These are phyloP conservation scores for Nothophoma quercina DNA, from an alignment of 2,329 filamentous ascomycete species.

Conservation along the genomic window DNA sequence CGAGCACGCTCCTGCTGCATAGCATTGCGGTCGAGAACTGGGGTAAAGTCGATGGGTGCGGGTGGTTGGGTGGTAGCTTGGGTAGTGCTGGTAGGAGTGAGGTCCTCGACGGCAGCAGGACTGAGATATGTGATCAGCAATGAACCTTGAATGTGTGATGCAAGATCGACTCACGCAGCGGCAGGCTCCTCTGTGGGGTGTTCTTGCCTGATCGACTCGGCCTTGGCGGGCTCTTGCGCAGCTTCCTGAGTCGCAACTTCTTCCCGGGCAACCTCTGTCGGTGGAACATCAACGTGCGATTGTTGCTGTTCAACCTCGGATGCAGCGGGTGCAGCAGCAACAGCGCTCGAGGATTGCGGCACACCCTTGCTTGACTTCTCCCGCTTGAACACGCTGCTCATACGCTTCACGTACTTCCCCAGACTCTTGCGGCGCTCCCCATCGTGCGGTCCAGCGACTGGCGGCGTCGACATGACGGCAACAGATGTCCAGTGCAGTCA, in stretches of 20 bases:
- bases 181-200: not conserved
- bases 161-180: conserved; percentile 10
- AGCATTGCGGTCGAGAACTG: conserved; percentile 40
- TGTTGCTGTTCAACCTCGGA: conserved; percentile 9
- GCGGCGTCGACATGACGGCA: conserved; percentile 40
- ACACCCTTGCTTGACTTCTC: conserved; percentile 37
- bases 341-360: not conserved
- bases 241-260: conserved; percentile 4
- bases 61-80: conserved; percentile 6
- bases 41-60: conserved; percentile 5
- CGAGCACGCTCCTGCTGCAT: conserved; percentile 51
- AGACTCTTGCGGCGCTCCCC: conserved; percentile 43
- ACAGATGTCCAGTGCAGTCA: conserved; percentile 3
- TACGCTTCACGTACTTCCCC: conserved; percentile 51
- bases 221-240: conserved; percentile 5
- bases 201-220: conserved; percentile 5
- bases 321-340: conserved; percentile 16
- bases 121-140: conserved; percentile 1
- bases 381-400: conserved; percentile 50
- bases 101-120: not conserved
- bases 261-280: not conserved
- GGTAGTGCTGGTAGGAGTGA: conserved; percentile 9
- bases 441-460: conserved; percentile 27
- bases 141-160: not conserved
- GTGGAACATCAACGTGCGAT: not conserved